phyloP scores from a whole-genome alignment of 352 stramenopile genomes.

The Pythium aristosporum region DNA sequence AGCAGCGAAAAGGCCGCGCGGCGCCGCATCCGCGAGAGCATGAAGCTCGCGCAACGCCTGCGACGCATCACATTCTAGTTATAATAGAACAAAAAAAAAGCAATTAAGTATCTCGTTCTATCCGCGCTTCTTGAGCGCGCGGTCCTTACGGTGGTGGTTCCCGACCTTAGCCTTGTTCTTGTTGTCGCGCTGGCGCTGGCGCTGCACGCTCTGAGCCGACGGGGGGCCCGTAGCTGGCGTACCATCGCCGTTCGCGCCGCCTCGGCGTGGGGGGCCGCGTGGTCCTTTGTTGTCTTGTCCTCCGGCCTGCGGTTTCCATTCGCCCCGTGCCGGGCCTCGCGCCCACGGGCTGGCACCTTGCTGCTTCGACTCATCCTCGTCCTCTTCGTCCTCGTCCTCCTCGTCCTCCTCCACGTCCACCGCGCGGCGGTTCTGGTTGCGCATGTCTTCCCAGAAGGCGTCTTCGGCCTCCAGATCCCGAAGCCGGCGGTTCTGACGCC shows the following conservation, averaged over 20 bases:
- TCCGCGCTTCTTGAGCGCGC: slow-evolving; percentile 77
- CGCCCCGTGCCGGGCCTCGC: slow-evolving; percentile 7
- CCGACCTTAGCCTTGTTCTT: slow-evolving; percentile 79
- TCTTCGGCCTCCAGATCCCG: slow-evolving; percentile 36
- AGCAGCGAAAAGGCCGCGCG: slow-evolving; percentile 24
- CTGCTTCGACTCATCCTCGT: slow-evolving; percentile 18
- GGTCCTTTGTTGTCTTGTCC: neutral
- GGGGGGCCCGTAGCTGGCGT: neutral
- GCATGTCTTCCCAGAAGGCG: slow-evolving; percentile 42
- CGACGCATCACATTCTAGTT: slow-evolving; percentile 33
- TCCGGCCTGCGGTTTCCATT: slow-evolving; percentile 12
- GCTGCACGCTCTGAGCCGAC: slow-evolving; percentile 27
- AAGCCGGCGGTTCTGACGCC: slow-evolving; percentile 30
- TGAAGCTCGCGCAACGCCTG: slow-evolving; percentile 36
- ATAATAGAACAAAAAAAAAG: neutral
- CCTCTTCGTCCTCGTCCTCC: slow-evolving; percentile 25
- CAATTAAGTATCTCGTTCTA: slow-evolving; percentile 19
- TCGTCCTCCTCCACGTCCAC: slow-evolving; percentile 18
- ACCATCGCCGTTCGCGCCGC: neutral
- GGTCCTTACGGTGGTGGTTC: slow-evolving; percentile 84
- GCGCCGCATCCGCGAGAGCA: slow-evolving; percentile 35
- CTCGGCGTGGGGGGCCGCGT: neutral
- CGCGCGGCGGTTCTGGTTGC: slow-evolving; percentile 35
- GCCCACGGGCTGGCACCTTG: slow-evolving; percentile 9
- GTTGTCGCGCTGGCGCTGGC: slow-evolving; percentile 34